Base-by-base conservation (phyloP, 2,329 filamentous ascomycete genomes). In the Fusarium irregulare region DNA sequence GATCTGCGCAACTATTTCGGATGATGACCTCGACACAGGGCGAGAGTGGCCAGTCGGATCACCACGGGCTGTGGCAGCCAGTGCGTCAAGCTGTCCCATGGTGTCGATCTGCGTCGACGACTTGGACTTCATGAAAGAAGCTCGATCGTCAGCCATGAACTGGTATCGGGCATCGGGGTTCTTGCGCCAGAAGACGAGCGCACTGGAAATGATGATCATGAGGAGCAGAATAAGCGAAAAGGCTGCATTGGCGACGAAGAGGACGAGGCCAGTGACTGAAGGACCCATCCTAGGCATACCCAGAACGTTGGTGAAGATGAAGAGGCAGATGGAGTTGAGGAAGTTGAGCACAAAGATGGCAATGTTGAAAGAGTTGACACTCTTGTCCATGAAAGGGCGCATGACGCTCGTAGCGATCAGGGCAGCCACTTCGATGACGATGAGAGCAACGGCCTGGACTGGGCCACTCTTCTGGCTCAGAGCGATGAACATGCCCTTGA, bases 341-440 rank as follows among this genome's bases (percentile, higher is more conserved):
- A 98, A 97, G 84, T 97, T 97, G 80, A 97, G 85, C 42, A 89
- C 91, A 66, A 89, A 92, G 75, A 98, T 98, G 66, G 93, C 88
- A 76, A 98, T 97, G 83, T 98, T 98, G 86, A 97, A 97, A 44
- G 91, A 90, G 80, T 97, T 98, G 60, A 93, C 97, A 83, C 94
- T 95, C 89, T 97, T 97, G 85, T 98, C 94, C 94, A 98, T 98
- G 90, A 93, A 98, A 12, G 94, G 94, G 54, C 93, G 90, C 73
- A 98, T 83, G 46, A 97, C 90, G 66, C 89, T 91, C 61, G 93
- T 90, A 20, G 83, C 89, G 73, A 97, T 91, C 56, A 98, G 85
- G 71, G 92, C 90, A 55, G 81, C 88, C 4, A 91, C 91, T 80
- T 98, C 95, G 60, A 98, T 89, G 61, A 98, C 83, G 40, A 98